Base-by-base conservation (phyloP, 208 protist genomes). In the Trypanosoma theileri region DNA sequence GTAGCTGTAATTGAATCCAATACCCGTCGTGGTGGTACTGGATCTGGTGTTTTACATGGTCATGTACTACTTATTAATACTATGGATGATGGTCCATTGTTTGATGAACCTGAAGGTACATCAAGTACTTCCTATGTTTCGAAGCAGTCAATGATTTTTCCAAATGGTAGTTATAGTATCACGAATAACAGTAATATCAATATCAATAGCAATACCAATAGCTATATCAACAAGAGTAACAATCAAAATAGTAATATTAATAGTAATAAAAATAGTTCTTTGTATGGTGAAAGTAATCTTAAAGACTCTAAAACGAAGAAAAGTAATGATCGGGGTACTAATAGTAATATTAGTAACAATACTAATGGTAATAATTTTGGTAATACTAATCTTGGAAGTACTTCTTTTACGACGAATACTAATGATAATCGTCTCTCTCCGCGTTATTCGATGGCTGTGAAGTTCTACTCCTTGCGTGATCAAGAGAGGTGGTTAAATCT, bases 401-500 rank as follows among this genome's bases (percentile, higher is more conserved):
- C 44, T 48, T 48, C 31, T 35, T 16, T 52, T 19, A 22, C 3
- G 7, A 44, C 51, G 14, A 54, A 12, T 22, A 8, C 14, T 14
- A 35, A 7, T 6, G 61, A 66, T 0, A 11, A 14, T 10, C 8
- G 16, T 3, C 19, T 31, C 4, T 26, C 9, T n/a, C 12, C n/a
- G 4, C 55, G 22, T 4, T 0, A 54, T 10, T 31, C 41, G 21
- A 6, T 72, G 9, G 66, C 51, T 10, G 16, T 95, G 31, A 81
- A 85, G 45, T 95, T 95, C 31, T 73, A 71, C 55, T 70, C 55
- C 53, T 24, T 72, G n/a, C 83, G 83, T 6, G 87, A 95, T 52
- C 68, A 69, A 57, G 87, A 95, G 72, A 81, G 85, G 46, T 93
- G 87, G 84, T 56, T 71, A 35, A 92, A 61, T 40, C 58, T 93